A percentile compares a stretch with the other conserved stretches of the same genome.
phyloP scores from a whole-genome alignment of 768 basidiomycete species.

The Podaxis carcinomalis region DNA sequence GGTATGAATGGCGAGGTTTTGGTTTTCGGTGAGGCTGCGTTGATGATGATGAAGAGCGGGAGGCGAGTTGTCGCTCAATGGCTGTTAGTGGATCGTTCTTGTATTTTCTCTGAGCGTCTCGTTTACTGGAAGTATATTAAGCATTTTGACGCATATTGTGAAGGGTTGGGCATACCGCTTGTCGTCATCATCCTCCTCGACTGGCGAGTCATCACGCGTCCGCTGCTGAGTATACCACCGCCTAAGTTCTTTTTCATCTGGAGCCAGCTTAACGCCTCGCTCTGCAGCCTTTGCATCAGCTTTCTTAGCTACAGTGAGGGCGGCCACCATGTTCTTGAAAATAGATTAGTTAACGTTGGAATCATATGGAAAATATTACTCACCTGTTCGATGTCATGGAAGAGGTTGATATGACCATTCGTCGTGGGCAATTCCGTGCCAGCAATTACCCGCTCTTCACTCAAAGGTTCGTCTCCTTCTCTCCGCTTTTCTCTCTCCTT shows the following conservation, averaged over 20 bases:
- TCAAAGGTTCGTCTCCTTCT: constrained; percentile 32
- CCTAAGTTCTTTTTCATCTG: constrained; percentile 69
- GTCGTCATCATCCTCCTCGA: constrained; percentile 30
- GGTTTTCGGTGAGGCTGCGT: constrained; percentile 13
- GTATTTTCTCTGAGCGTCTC: constrained; percentile 60
- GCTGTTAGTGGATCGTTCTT: constrained; percentile 70
- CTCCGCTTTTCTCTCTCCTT: constrained; percentile 32
- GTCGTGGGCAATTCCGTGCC: constrained; percentile 39
- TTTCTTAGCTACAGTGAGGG: constrained; percentile 40
- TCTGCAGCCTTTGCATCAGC: constrained; percentile 56
- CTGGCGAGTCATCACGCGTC: constrained; percentile 21
- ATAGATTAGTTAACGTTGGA: background rate
- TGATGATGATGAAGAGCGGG: constrained; percentile 28
- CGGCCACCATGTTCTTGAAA: constrained; percentile 35
- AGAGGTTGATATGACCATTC: constrained; percentile 77
- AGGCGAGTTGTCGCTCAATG: constrained; percentile 62
- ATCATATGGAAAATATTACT: constrained; percentile 8
- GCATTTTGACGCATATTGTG: background rate
- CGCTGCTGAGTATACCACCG: constrained; percentile 66
- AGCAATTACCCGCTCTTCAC: constrained; percentile 16
- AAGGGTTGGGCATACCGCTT: constrained; percentile 28
- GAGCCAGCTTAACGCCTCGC: constrained; percentile 70
- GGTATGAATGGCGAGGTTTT: constrained; percentile 14
- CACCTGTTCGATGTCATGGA: constrained; percentile 77
- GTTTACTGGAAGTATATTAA: constrained; percentile 36